Conservation (phyloP, 2,329 filamentous ascomycete genomes). For the Xylaria sp. region DNA sequence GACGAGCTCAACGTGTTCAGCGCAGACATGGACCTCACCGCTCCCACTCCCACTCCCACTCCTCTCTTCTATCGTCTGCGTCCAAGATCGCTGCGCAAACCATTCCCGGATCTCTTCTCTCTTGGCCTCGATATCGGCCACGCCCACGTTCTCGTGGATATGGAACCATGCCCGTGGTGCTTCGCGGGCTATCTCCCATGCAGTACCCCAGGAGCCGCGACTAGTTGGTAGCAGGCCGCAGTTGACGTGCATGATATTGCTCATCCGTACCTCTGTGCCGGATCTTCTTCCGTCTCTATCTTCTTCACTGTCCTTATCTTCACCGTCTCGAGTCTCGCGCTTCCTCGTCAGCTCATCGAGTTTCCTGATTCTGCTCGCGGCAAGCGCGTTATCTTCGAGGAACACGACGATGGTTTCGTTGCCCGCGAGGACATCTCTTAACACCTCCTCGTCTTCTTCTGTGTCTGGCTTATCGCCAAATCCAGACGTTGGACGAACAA, state of each 20-base stretch:
- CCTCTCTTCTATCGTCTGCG: neutral
- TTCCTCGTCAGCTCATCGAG: slow-evolving; percentile 47
- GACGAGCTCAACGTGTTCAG: slow-evolving; percentile 71
- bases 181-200: slow-evolving; percentile 58
- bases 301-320: neutral
- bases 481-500: slow-evolving; percentile 63
- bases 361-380: slow-evolving; percentile 56
- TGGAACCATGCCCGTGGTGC: slow-evolving; percentile 66
- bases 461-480: slow-evolving; percentile 43
- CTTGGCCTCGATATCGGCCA: slow-evolving; percentile 62
- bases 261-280: slow-evolving; percentile 51
- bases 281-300: neutral
- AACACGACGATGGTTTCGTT: slow-evolving; percentile 73
- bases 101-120: slow-evolving; percentile 60
- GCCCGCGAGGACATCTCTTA: slow-evolving; percentile 53
- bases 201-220: slow-evolving; percentile 62
- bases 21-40: slow-evolving; percentile 47
- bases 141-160: slow-evolving; percentile 73
- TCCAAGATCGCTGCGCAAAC: slow-evolving; percentile 55
- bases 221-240: slow-evolving; percentile 72
- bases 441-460: slow-evolving; percentile 49
- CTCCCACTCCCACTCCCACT: slow-evolving; percentile 1
- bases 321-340: neutral
- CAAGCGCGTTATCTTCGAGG: slow-evolving; percentile 72
- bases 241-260: slow-evolving; percentile 68